Conservation (phyloP, 306 rosid species). For the Castanea mollissima region DNA sequence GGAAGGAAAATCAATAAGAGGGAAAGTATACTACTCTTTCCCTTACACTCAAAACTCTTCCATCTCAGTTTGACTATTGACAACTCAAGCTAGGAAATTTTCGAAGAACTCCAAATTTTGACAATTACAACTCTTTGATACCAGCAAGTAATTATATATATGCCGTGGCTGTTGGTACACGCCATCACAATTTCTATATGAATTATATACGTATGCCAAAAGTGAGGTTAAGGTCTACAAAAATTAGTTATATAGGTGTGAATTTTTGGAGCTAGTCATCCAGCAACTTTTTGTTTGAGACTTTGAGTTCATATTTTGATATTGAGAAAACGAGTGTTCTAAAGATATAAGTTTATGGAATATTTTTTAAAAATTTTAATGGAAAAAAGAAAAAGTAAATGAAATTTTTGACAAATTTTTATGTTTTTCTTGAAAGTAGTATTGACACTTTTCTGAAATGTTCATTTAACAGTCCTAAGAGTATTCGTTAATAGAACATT, state of each 20-base stretch:
- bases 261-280: neutral
- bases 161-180: slow-evolving; percentile 26
- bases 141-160: slow-evolving; percentile 18
- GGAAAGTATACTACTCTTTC: neutral
- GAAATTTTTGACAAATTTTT: too few relatives aligned
- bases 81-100: neutral
- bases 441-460: too few relatives aligned
- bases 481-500: too few relatives aligned
- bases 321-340: too few relatives aligned
- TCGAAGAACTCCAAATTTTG: neutral
- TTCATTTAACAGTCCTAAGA: too few relatives aligned
- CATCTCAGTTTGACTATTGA: neutral
- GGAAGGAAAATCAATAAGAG: neutral
- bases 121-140: slow-evolving; percentile 4
- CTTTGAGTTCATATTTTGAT: too few relatives aligned
- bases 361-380: too few relatives aligned
- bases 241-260: slow-evolving; percentile 7
- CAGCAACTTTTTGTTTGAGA: too few relatives aligned
- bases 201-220: neutral
- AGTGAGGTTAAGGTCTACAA: neutral
- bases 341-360: too few relatives aligned
- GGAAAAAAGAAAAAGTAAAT: too few relatives aligned
- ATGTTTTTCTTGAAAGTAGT: too few relatives aligned
- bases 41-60: slow-evolving; percentile 5
- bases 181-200: neutral